These are phyloP conservation scores for Rachicladosporium sp. DNA, from an alignment of 2,329 filamentous ascomycete genomes.

Conservation along the genomic window DNA sequence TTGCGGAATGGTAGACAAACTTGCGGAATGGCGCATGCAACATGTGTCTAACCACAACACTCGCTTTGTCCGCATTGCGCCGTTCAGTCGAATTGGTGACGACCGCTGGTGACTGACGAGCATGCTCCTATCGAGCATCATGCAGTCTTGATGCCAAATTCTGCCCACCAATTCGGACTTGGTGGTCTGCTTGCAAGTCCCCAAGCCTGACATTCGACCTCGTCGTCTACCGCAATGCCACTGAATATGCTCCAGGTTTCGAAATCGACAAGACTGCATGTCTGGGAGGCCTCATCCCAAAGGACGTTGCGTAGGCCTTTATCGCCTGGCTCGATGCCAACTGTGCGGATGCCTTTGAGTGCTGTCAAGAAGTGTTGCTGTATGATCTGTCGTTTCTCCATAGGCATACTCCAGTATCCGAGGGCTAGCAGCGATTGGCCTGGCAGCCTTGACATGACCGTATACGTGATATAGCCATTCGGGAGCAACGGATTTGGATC, in stretches of 20 bases:
- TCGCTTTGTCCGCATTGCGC: too few relatives aligned
- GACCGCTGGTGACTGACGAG: too few relatives aligned
- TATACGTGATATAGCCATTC: constrained; percentile 17
- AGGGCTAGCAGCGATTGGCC: constrained; percentile 17
- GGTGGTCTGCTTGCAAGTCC: constrained; percentile 16
- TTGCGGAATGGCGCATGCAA: too few relatives aligned
- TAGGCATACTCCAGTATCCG: constrained; percentile 18
- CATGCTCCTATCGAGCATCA: not conserved
- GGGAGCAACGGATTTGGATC: constrained; percentile 15
- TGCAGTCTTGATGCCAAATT: constrained; percentile 7
- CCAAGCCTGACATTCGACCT: constrained; percentile 17
- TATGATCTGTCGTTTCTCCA: constrained; percentile 11
- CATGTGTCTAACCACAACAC: too few relatives aligned
- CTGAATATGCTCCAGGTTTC: constrained; percentile 15
- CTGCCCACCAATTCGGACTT: constrained; percentile 11
- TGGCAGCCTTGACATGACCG: constrained; percentile 18
- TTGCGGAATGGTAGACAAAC: too few relatives aligned
- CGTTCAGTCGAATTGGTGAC: too few relatives aligned
- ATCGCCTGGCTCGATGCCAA: constrained; percentile 20
- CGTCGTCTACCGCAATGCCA: constrained; percentile 15
- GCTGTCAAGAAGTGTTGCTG: constrained; percentile 12
- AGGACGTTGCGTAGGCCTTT: constrained; percentile 20
- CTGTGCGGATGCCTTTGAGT: constrained; percentile 15
- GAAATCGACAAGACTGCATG: constrained; percentile 19
- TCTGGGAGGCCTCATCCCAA: constrained; percentile 12